Conservation (phyloP, 768 basidiomycete species). For the Rhodotorula diobovata region DNA sequence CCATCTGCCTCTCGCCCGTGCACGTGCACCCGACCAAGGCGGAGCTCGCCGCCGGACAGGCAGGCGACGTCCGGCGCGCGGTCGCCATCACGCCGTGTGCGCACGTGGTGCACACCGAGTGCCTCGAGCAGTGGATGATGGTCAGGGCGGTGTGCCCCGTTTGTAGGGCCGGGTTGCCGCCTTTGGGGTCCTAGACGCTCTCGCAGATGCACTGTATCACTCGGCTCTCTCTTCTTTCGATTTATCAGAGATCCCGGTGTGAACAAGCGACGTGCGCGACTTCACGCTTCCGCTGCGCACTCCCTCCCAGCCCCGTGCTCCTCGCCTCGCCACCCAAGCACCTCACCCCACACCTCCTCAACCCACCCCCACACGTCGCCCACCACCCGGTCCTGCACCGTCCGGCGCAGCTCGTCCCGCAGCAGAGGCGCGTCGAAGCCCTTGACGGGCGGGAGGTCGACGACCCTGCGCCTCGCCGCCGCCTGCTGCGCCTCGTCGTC, state of each 20-base stretch:
- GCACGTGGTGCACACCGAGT: slow-evolving; percentile 40
- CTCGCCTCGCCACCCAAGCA: background rate
- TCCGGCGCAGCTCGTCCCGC: background rate
- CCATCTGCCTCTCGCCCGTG: slow-evolving; percentile 42
- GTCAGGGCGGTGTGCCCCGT: slow-evolving; percentile 35
- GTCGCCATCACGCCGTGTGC: slow-evolving; percentile 38
- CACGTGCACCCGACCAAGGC: slow-evolving; percentile 22
- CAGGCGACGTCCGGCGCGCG: slow-evolving; percentile 1
- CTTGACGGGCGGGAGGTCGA: background rate
- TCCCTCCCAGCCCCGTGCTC: too few relatives aligned
- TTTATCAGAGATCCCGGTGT: too few relatives aligned
- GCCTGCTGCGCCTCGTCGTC: background rate
- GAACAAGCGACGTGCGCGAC: too few relatives aligned
- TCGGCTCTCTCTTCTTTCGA: background rate
- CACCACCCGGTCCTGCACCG: background rate
- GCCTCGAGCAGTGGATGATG: slow-evolving; percentile 41
- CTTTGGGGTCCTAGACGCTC: background rate
- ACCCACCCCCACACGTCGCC: slow-evolving; percentile 4
- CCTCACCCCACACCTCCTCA: slow-evolving; percentile 3
- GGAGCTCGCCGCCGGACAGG: slow-evolving; percentile 6
- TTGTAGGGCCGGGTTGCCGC: slow-evolving; percentile 23
- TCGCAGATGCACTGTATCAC: background rate
- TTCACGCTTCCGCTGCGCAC: background rate
- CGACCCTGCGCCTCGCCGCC: too few relatives aligned
- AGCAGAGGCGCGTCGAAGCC: background rate